phyloP scores from a whole-genome alignment of 495 filamentous ascomycete genomes.

The Polyplosphaeria fusca region DNA sequence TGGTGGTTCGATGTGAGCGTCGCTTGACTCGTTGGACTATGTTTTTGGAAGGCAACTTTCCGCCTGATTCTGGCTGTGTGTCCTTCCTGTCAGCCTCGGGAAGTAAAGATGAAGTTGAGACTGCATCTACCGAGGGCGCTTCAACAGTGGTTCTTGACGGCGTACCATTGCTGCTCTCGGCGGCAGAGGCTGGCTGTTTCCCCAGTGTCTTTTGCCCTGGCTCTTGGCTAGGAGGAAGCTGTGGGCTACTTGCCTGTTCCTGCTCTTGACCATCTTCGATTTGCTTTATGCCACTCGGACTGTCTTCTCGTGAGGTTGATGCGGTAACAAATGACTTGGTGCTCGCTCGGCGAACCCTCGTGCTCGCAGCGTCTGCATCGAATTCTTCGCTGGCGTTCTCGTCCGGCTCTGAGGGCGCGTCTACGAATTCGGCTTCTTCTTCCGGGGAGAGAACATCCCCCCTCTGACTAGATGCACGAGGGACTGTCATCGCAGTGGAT shows the following conservation, averaged over 20 bases:
- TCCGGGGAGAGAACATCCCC: slow-evolving; percentile 7
- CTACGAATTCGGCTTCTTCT: slow-evolving; percentile 22
- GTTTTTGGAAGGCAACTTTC: slow-evolving; percentile 12
- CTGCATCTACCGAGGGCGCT: slow-evolving; percentile 28
- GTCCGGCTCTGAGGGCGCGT: slow-evolving; percentile 26
- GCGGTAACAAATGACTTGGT: slow-evolving; percentile 27
- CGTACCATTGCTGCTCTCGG: slow-evolving; percentile 26
- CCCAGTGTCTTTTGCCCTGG: slow-evolving; percentile 1
- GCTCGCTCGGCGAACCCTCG: slow-evolving; percentile 18
- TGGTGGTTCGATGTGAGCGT: slow-evolving; percentile 11
- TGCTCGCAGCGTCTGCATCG: neutral
- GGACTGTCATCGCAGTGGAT: slow-evolving; percentile 11
- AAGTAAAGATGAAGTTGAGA: slow-evolving; percentile 30
- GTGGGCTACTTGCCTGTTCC: slow-evolving; percentile 28
- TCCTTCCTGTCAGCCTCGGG: slow-evolving; percentile 29
- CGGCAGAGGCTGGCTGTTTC: slow-evolving; percentile 25
- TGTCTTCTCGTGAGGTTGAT: neutral
- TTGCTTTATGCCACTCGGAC: neutral
- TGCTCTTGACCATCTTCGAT: slow-evolving; percentile 1
- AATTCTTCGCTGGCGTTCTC: neutral
- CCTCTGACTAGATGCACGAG: slow-evolving; percentile 13
- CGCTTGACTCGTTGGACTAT: slow-evolving; percentile 24
- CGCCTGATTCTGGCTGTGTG: slow-evolving; percentile 2
- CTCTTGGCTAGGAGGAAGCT: slow-evolving; percentile 14
- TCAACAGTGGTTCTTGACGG: slow-evolving; percentile 16